These are phyloP conservation scores for Bromus sterilis DNA, from an alignment of 176 grass and related monocot genomes.

Conservation along the genomic window DNA sequence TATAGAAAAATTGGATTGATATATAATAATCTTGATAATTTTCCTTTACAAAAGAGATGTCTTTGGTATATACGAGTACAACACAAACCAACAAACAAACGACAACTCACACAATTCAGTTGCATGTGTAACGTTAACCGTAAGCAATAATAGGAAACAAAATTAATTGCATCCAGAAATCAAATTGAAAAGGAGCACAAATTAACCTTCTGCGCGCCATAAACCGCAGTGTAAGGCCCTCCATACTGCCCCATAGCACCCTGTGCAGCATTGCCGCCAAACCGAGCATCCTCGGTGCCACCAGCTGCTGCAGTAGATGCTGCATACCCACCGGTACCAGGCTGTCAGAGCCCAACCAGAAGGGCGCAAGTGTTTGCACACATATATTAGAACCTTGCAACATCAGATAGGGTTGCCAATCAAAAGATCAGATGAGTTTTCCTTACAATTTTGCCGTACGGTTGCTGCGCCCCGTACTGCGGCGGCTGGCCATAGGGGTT, in stretches of 20 bases:
- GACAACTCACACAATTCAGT: background rate
- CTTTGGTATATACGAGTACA: background rate
- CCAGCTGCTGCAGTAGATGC: constrained; percentile 11
- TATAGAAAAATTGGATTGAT: background rate
- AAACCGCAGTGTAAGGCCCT: constrained; percentile 34
- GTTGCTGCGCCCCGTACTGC: constrained; percentile 28
- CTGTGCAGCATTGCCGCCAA: constrained; percentile 20
- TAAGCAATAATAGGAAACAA: background rate
- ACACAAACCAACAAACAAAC: constrained; percentile 1
- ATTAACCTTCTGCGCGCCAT: constrained; percentile 37
- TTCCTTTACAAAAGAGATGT: background rate
- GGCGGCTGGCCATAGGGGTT: constrained; percentile 48
- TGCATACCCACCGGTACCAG: constrained; percentile 25
- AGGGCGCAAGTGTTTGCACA: background rate
- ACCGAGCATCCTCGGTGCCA: constrained; percentile 1
- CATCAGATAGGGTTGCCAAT: background rate
- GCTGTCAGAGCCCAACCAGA: constrained; percentile 27
- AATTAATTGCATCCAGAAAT: background rate
- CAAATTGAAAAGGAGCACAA: background rate
- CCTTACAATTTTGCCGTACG: constrained; percentile 33
- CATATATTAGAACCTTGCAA: background rate
- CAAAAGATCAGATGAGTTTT: background rate
- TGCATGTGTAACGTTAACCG: background rate
- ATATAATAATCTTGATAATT: background rate
- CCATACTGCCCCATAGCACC: constrained; percentile 33